Evolutionary conservation across 495 filamentous ascomycete genomes (phyloP), one percentile per base, ranked within the genome.

Genomic region (Penicillium arizonense): DNA sequence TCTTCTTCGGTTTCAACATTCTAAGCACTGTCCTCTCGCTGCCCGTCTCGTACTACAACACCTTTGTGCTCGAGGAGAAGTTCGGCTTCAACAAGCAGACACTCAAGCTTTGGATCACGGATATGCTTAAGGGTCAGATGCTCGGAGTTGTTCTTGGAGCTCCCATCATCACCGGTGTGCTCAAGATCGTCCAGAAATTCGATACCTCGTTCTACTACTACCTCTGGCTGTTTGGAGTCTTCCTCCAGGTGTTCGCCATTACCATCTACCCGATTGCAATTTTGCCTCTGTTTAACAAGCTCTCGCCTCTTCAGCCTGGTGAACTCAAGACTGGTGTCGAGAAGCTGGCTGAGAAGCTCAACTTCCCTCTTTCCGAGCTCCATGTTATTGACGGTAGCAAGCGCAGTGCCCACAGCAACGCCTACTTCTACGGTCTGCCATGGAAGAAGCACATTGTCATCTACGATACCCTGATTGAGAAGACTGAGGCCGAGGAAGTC

Each of bases 391-490:
- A 98, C 67, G 95, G 94, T 28, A 96, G 91, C 78, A 97, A 96
- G 81, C 86, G 94, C 56, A 93, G 88, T 62, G 91, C 94, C 26
- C 94, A 98, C 74, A 95, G 89, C 76, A 98, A 98, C 64, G 94
- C 94, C 40, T 98, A 97, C 73, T 98, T 98, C 75, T 96, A 94
- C 56, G 94, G 94, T 47, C 80, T 98, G 49, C 94, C 94, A 6
- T 97, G 94, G 92, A 97, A 96, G 82, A 98, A 98, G 82, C 94
- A 96, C 76, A 98, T 98, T 73, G 94, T 98, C 59, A 95, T 98
- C 65, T 98, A 95, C 62, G 94, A 98, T 64, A 98, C 94, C 10
- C 71, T 98, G 57, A 91, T 98, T 46, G 93, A 97, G 70, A 95
- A 97, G 79, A 92, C 86, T 67, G 83, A 90, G 57, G 83, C 86